These are phyloP conservation scores for Phylloporus scabripes DNA, from an alignment of 768 basidiomycete species.

Conservation along the genomic window DNA sequence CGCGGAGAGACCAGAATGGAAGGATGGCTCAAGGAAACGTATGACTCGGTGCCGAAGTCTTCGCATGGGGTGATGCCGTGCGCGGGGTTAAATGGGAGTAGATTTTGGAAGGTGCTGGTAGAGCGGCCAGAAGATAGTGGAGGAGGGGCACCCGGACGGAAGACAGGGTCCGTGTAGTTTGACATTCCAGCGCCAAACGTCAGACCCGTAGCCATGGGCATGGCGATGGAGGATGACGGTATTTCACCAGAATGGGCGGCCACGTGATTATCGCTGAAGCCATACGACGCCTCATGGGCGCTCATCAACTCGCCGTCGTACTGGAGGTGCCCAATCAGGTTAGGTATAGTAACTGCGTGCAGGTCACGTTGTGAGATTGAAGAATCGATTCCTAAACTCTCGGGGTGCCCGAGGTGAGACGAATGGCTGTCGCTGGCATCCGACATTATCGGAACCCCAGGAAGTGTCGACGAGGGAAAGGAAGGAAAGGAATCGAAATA, in stretches of 20 bases:
- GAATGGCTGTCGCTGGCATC: not conserved
- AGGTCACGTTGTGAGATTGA: not conserved
- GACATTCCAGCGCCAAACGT: not conserved
- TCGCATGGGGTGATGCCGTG: not conserved
- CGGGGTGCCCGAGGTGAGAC: not conserved
- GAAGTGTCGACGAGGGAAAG: not conserved
- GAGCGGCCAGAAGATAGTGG: not conserved
- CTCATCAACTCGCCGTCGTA: not conserved
- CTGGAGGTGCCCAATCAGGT: not conserved
- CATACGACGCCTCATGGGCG: not conserved
- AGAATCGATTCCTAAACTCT: not conserved
- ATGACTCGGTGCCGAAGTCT: not conserved
- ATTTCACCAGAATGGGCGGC: not conserved
- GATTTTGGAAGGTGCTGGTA: not conserved
- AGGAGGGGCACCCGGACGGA: not conserved
- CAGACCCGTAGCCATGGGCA: conserved; percentile 5
- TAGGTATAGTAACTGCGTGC: conserved; percentile 3
- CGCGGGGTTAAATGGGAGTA: not conserved
- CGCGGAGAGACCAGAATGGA: not conserved
- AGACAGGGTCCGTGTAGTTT: not conserved
- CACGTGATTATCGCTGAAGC: not conserved
- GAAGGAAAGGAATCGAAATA: not conserved
- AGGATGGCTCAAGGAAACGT: not conserved
- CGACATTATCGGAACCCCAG: not conserved
- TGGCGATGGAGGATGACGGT: not conserved